Base-by-base conservation (phyloP, 140 eudicot genomes). In the Ambrosia hybrid region DNA sequence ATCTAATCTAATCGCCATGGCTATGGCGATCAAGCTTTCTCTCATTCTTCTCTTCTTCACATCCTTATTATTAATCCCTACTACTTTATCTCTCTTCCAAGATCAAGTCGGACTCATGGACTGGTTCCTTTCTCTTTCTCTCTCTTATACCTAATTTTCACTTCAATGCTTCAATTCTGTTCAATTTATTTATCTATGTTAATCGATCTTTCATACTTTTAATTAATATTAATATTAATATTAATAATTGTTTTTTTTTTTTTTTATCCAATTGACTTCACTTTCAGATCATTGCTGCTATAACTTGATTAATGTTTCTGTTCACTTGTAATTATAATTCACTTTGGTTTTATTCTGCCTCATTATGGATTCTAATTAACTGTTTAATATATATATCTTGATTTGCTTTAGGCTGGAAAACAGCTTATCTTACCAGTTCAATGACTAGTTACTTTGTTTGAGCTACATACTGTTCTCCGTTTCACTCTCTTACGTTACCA, bases 101-200 rank as follows among this genome's bases (percentile, higher is more conserved):
- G 99, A 93, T 81, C 99, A 93, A 93, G 96, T 93, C 72, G 99
- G 99, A 61, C 85, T 90, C 76, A 82, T 81, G 90, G 99, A 93
- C 84, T 90, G 99, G 99, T 92, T 43, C 14, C 0, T 63, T 4
- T n/a, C 73, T n/a, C 79, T 56, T 36, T 55, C 51, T 75, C 58
- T 66, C 9, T 41, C 46, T 41, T 4, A 41, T 41, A 41, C 46
- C 53, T 48, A 11, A 9, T 48, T 48, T 46, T 48, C 9, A 48
- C 0, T 11, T 9, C 30, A 21, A 21, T 21, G 30, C 30, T 21
- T 21, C 30, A 21, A 21, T 21, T 21, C 30, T 21, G 30, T 21
- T 41, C 46, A 41, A 41, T 41, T 41, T 41, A 41, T 6, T 41
- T 41, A 4, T 6, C 30, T 21, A 21, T 21, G 30, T 21, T 21